Conservation (phyloP, 768 basidiomycete species). For the Xanthoconium purpureum region DNA sequence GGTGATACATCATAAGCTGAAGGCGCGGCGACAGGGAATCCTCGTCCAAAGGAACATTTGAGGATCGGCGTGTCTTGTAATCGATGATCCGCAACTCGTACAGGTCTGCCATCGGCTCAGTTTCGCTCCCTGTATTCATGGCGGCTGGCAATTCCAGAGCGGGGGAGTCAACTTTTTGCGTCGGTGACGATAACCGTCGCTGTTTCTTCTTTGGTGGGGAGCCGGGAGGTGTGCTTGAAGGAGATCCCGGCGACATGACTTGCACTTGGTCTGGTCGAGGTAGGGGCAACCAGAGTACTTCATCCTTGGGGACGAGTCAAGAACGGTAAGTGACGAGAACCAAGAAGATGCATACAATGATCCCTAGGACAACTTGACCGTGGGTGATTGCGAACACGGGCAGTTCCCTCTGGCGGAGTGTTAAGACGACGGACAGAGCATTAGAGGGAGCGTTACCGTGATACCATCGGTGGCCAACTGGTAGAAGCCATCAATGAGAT, state of each 20-base stretch:
- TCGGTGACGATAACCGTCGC: constrained; percentile 16
- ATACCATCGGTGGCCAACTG: constrained; percentile 46
- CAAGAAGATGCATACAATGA: constrained; percentile 53
- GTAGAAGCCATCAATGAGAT: constrained; percentile 66
- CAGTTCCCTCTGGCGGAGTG: constrained; percentile 62
- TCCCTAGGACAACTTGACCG: constrained; percentile 61
- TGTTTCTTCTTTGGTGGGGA: constrained; percentile 30
- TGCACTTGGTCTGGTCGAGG: constrained; percentile 1
- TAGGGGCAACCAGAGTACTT: constrained; percentile 33
- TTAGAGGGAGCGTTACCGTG: constrained; percentile 42
- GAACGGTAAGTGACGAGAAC: neutral
- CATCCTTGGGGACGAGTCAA: constrained; percentile 45
- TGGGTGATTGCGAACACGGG: constrained; percentile 79
- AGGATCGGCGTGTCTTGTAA: constrained; percentile 62
- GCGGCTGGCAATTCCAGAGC: neutral
- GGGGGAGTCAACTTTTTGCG: constrained; percentile 10
- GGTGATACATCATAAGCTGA: constrained; percentile 77
- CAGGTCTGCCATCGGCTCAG: neutral
- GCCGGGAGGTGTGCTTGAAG: constrained; percentile 15
- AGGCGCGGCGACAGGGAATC: constrained; percentile 60
- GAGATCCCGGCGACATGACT: constrained; percentile 8
- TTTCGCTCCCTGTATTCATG: neutral
- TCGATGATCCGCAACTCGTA: constrained; percentile 52
- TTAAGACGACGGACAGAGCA: neutral
- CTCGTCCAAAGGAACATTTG: constrained; percentile 50